These are phyloP conservation scores for Dictyostelium discoideum DNA, from an alignment of 78 protist species.

Conservation along the genomic window dicty_2.7 NC_007090.3:4392501-4393000, in stretches of 20 bases:
- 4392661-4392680: neutral
- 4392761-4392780: no score
- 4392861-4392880: neutral
- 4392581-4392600: neutral
- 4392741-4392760: neutral
- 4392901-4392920: neutral
- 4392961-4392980: neutral
- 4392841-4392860: neutral
- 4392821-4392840: neutral
- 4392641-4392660: neutral
- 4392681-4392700: neutral
- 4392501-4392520: slow-evolving; percentile 72
- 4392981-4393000: neutral
- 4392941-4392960: neutral
- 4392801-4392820: neutral
- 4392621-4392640: neutral
- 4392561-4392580: neutral
- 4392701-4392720: no score
- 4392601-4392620: neutral
- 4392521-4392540: neutral
- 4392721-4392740: neutral
- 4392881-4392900: neutral
- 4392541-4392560: neutral
- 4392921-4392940: neutral
- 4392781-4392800: neutral